Evolutionary conservation across 2,329 filamentous ascomycete genomes (phyloP).

Genomic region (Pestalotiopsis sp.): DNA sequence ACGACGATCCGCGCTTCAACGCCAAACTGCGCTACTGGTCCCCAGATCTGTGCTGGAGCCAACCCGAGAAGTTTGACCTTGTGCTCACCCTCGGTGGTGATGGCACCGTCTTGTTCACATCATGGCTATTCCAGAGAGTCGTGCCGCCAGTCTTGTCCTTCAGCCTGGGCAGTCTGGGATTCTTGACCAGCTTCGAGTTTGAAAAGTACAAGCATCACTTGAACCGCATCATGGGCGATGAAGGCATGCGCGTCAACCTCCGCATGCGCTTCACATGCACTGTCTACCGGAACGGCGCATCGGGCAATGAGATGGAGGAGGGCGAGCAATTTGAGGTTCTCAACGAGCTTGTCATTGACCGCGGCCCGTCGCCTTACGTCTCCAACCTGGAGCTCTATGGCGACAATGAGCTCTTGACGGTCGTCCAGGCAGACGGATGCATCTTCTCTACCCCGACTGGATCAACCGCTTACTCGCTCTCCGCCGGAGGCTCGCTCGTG

Average conservation of each 20-base stretch:
- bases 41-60: conserved; percentile 90
- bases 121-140: conserved; percentile 88
- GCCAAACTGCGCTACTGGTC: conserved; percentile 95
- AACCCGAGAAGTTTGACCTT: conserved; percentile 92
- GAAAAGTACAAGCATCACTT: conserved; percentile 85
- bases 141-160: conserved; percentile 85
- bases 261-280: conserved; percentile 99
- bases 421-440: conserved; percentile 94
- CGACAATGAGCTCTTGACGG: conserved; percentile 90
- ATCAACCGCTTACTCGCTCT: conserved; percentile 93
- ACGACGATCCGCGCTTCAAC: conserved; percentile 73
- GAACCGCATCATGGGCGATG: conserved; percentile 86
- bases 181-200: conserved; percentile 86
- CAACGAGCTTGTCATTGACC: conserved; percentile 97
- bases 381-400: conserved; percentile 96
- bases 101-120: conserved; percentile 84
- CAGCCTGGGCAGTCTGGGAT: conserved; percentile 81
- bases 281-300: conserved; percentile 73
- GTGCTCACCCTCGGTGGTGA: conserved; percentile 87
- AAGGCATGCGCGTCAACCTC: conserved; percentile 94
- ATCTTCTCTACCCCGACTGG: conserved; percentile 97
- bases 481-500: conserved; percentile 90
- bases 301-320: conserved; percentile 71
- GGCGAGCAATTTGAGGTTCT: conserved; percentile 97
- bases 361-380: conserved; percentile 93